These are phyloP conservation scores for Chytridium lagenaria DNA, from an alignment of 371 early-diverging fungal genomes.

Conservation along the genomic window DNA sequence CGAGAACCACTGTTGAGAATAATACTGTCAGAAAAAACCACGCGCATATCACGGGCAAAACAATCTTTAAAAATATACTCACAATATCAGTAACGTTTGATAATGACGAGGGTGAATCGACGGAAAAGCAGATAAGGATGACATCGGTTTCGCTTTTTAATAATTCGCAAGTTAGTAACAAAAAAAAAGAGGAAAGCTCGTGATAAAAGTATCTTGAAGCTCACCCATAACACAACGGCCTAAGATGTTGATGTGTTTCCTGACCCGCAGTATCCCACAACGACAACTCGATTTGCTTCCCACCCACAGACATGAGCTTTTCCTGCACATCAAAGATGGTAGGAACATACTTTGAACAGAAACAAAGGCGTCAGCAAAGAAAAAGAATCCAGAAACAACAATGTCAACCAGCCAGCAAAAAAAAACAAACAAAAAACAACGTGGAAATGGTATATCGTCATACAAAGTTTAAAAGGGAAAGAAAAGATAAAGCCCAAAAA, in stretches of 20 bases:
- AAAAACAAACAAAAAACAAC: too few relatives aligned
- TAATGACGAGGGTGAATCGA: conserved; percentile 88
- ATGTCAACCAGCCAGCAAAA: too few relatives aligned
- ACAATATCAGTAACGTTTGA: conserved; percentile 80
- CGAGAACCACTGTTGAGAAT: conserved; percentile 76
- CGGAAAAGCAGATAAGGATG: conserved; percentile 77
- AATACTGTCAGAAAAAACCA: not conserved
- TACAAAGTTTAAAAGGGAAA: too few relatives aligned
- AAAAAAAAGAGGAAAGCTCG: not conserved
- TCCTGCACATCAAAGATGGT: conserved; percentile 21
- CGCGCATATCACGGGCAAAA: not conserved
- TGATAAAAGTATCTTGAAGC: not conserved
- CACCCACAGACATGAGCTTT: conserved; percentile 59
- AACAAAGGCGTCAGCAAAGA: too few relatives aligned
- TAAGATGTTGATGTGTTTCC: conserved; percentile 59
- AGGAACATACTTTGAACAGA: conserved; percentile 18
- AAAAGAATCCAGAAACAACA: too few relatives aligned
- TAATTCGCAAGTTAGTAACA: conserved; percentile 57
- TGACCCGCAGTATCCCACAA: conserved; percentile 95
- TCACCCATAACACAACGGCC: conserved; percentile 17
- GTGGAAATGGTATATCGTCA: too few relatives aligned
- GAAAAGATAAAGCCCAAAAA: too few relatives aligned
- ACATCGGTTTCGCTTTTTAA: conserved; percentile 97
- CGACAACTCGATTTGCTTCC: conserved; percentile 16
- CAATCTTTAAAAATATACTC: conserved; percentile 3